Evolutionary conservation across 75 land plant species (phyloP).

Genomic region (Cryptomeria japonica): DNA sequence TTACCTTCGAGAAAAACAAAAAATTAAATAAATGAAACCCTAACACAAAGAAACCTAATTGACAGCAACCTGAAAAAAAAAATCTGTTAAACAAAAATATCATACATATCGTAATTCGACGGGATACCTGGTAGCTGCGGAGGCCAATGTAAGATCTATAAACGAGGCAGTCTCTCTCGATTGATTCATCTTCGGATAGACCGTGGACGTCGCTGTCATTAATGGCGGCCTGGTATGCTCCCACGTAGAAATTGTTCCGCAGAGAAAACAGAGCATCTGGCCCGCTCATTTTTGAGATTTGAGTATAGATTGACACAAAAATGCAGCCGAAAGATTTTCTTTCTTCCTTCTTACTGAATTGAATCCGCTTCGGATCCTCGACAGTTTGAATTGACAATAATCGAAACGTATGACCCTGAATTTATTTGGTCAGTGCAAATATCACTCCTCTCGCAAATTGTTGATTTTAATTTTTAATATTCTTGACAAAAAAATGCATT

Average conservation of each 20-base stretch:
- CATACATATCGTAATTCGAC: background rate
- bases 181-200: constrained; percentile 71
- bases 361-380: too few species aligned
- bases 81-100: background rate
- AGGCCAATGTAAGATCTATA: constrained; percentile 96
- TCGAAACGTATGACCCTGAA: too few species aligned
- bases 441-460: too few species aligned
- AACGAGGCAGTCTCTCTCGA: constrained; percentile 86
- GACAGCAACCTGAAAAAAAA: background rate
- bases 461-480: too few species aligned
- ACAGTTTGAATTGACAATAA: too few species aligned
- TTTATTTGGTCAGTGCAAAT: too few species aligned
- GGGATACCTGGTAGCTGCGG: constrained; percentile 71
- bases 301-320: background rate
- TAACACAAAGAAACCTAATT: background rate
- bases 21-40: background rate
- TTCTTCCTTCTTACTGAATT: too few species aligned
- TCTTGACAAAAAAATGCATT: too few species aligned
- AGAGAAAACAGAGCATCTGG: constrained; percentile 82
- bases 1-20: background rate
- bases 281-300: background rate
- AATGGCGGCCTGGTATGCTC: constrained; percentile 94
- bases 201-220: constrained; percentile 81
- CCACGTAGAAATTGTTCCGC: constrained; percentile 88
- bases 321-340: too few species aligned